Percentiles rank a stretch among this genome's conserved stretches.
Evolutionary conservation across 2,329 filamentous ascomycete genomes (phyloP).

Genomic region (Alternaria tenuissima): DNA sequence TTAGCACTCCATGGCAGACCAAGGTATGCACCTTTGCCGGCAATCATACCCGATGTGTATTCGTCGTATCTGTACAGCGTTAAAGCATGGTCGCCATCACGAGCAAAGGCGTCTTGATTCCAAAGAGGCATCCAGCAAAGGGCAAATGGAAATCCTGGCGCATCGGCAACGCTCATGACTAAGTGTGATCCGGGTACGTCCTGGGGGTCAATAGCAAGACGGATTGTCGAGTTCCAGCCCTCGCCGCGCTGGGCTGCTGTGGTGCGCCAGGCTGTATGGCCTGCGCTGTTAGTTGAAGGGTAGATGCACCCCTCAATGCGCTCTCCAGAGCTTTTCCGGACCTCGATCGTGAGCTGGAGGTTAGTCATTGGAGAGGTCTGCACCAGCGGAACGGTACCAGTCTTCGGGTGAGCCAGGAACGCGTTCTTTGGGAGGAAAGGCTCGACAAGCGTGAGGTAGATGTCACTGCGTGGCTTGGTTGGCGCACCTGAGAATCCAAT

Average conservation of each 20-base stretch:
- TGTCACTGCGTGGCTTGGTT: slow-evolving; percentile 87
- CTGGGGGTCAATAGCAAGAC: slow-evolving; percentile 77
- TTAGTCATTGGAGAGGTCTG: slow-evolving; percentile 73
- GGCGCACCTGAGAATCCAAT: slow-evolving; percentile 95
- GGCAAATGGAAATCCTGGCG: slow-evolving; percentile 87
- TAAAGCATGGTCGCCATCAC: slow-evolving; percentile 82
- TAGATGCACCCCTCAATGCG: slow-evolving; percentile 89
- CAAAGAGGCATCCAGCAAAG: slow-evolving; percentile 93
- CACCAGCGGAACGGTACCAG: slow-evolving; percentile 79
- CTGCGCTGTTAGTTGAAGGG: slow-evolving; percentile 80
- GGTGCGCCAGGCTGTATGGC: slow-evolving; percentile 87
- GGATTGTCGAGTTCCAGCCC: slow-evolving; percentile 87
- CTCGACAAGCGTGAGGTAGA: slow-evolving; percentile 86
- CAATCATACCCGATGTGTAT: slow-evolving; percentile 75
- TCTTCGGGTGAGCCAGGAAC: slow-evolving; percentile 73
- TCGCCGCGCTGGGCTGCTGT: slow-evolving; percentile 80
- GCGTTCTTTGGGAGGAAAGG: slow-evolving; percentile 76
- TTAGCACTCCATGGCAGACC: slow-evolving; percentile 80
- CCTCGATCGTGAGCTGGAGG: slow-evolving; percentile 87
- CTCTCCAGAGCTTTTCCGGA: slow-evolving; percentile 79
- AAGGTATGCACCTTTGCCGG: slow-evolving; percentile 86
- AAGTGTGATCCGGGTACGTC: slow-evolving; percentile 86
- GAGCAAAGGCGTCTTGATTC: slow-evolving; percentile 88
- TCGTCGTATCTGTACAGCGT: slow-evolving; percentile 93
- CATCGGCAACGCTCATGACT: slow-evolving; percentile 87